A percentile compares a stretch with the other conserved stretches of the same genome.
phyloP scores from a whole-genome alignment of 2,329 filamentous ascomycete species.

The Beauveria bassiana region DNA sequence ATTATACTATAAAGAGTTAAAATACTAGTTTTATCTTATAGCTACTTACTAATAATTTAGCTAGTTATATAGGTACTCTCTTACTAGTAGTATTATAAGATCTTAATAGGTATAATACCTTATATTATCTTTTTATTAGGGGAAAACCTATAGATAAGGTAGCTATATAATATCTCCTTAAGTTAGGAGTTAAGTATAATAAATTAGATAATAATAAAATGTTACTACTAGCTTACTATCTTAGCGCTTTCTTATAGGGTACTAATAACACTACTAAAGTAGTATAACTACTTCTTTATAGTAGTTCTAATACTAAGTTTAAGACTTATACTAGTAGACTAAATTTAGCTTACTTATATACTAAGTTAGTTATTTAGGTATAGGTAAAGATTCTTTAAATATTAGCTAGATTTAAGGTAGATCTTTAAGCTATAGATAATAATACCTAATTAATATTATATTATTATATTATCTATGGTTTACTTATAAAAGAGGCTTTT shows the following conservation, averaged over 20 bases:
- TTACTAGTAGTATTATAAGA: neutral
- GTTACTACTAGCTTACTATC: neutral
- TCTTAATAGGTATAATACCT: neutral
- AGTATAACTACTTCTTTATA: neutral
- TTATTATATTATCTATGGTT: neutral
- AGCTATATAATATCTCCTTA: neutral
- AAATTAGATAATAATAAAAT: neutral
- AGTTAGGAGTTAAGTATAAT: neutral
- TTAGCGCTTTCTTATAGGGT: neutral
- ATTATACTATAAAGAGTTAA: neutral
- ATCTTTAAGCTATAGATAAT: neutral
- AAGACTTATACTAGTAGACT: neutral
- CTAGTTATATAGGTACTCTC: neutral
- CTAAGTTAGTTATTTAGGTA: neutral
- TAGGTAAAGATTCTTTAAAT: neutral
- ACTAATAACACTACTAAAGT: neutral
- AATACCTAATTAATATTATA: neutral
- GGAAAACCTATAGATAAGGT: neutral
- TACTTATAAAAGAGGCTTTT: neutral
- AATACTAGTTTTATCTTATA: neutral
- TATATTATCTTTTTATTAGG: neutral
- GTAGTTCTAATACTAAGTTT: neutral
- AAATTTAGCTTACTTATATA: neutral
- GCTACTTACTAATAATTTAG: neutral
- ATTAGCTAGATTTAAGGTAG: neutral